Evolutionary conservation across 257 asterid species (phyloP).

Genomic region (Petunia secreta): DNA sequence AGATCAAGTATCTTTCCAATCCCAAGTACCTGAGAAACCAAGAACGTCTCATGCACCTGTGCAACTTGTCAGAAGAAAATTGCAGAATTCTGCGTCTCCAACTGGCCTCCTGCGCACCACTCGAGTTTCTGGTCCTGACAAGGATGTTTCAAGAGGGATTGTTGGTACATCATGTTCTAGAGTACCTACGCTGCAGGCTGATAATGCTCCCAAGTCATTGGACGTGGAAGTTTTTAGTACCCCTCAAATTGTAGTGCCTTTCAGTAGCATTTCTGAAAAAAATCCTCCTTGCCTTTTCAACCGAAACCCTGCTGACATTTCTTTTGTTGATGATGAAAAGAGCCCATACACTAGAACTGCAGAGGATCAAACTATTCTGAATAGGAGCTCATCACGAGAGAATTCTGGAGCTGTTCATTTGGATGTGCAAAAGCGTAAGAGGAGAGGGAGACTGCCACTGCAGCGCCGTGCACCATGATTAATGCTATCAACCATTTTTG

Average conservation of each 20-base stretch:
- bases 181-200: neutral
- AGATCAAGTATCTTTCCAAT: conserved; percentile 30
- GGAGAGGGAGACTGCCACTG: conserved; percentile 33
- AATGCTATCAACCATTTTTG: no score
- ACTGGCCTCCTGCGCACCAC: neutral
- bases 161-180: conserved; percentile 15
- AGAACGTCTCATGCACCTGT: conserved; percentile 8
- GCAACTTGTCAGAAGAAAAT: neutral
- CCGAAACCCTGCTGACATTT: conserved; percentile 76
- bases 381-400: conserved; percentile 27
- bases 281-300: conserved; percentile 37
- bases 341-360: conserved; percentile 44
- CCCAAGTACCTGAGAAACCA: conserved; percentile 27
- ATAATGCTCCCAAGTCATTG: neutral
- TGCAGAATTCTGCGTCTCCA: neutral
- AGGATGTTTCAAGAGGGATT: conserved; percentile 23
- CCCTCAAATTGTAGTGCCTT: neutral
- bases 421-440: conserved; percentile 42
- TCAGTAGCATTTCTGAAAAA: neutral
- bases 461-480: neutral
- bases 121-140: conserved; percentile 16
- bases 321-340: conserved; percentile 53
- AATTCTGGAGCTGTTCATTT: conserved; percentile 18
- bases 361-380: conserved; percentile 45
- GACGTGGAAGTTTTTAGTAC: neutral